Evolutionary conservation across 331 rosid genomes (phyloP).

Genomic region (Rosa hybrid): DNA sequence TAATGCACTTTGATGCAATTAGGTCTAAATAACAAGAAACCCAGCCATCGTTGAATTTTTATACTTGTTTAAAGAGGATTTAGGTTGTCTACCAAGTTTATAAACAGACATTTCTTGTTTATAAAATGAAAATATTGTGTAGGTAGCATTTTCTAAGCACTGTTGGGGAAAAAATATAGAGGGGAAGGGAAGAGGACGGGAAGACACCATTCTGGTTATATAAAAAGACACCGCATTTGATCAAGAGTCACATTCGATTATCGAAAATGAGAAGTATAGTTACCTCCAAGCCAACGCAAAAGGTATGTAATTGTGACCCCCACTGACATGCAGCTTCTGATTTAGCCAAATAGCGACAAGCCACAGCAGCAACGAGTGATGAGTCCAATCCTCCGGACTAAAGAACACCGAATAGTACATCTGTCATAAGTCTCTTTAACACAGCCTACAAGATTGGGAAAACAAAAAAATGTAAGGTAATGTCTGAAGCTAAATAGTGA

Average conservation of each 20-base stretch:
- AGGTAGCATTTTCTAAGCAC: background rate
- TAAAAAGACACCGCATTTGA: background rate
- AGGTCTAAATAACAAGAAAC: background rate
- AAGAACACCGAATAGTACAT: slow-evolving; percentile 96
- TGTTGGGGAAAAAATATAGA: background rate
- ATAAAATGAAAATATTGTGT: background rate
- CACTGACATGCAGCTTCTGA: slow-evolving; percentile 75
- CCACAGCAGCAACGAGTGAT: slow-evolving; percentile 94
- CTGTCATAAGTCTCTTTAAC: slow-evolving; percentile 91
- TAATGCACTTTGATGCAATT: background rate
- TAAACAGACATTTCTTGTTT: background rate
- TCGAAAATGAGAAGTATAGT: background rate
- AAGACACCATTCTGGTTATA: background rate
- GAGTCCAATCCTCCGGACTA: slow-evolving; percentile 95
- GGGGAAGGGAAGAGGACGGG: background rate
- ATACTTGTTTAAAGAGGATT: background rate
- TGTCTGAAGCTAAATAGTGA: background rate
- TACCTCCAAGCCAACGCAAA: slow-evolving; percentile 89
- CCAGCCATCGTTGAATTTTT: slow-evolving; percentile 3
- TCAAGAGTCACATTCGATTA: background rate
- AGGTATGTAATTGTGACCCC: slow-evolving; percentile 92
- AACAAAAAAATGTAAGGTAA: slow-evolving; percentile 3
- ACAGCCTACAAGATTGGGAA: slow-evolving; percentile 67
- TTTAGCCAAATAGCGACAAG: slow-evolving; percentile 65
- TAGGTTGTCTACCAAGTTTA: background rate